Percentiles rank a stretch among this genome's conserved stretches.
phyloP scores from a whole-genome alignment of 2,329 filamentous ascomycete species.

The Dactylonectria macrodidyma region DNA sequence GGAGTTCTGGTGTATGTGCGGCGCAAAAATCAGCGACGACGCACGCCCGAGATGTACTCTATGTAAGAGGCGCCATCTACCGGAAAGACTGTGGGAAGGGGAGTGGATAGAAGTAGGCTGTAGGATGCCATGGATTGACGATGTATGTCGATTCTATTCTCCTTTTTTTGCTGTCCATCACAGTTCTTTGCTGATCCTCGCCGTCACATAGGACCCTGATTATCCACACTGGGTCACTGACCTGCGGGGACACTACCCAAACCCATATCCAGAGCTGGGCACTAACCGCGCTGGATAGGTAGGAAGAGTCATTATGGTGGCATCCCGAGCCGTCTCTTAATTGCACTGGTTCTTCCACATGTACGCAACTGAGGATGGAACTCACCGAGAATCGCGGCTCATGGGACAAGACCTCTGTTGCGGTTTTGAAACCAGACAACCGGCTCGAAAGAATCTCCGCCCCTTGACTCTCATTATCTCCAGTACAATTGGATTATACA shows the following conservation, averaged over 20 bases:
- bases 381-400: no score
- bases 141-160: constrained; percentile 19
- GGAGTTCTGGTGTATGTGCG: constrained; percentile 38
- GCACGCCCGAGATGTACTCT: constrained; percentile 27
- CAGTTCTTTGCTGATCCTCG: not conserved
- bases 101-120: not conserved
- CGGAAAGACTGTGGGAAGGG: constrained; percentile 26
- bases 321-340: not conserved
- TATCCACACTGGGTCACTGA: constrained; percentile 33
- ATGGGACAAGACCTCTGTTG: no score
- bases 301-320: not conserved
- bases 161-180: not conserved
- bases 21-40: not conserved
- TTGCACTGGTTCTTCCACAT: no score
- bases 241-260: constrained; percentile 7
- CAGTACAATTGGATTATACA: no score
- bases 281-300: no score
- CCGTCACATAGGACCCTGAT: constrained; percentile 13
- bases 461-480: no score
- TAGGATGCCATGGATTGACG: constrained; percentile 34
- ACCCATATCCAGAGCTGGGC: constrained; percentile 30
- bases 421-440: no score
- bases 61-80: constrained; percentile 35
- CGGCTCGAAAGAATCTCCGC: no score
- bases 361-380: no score